Conservation (phyloP, 1,139 yeast genomes). For the Zygoascus sp. region DNA sequence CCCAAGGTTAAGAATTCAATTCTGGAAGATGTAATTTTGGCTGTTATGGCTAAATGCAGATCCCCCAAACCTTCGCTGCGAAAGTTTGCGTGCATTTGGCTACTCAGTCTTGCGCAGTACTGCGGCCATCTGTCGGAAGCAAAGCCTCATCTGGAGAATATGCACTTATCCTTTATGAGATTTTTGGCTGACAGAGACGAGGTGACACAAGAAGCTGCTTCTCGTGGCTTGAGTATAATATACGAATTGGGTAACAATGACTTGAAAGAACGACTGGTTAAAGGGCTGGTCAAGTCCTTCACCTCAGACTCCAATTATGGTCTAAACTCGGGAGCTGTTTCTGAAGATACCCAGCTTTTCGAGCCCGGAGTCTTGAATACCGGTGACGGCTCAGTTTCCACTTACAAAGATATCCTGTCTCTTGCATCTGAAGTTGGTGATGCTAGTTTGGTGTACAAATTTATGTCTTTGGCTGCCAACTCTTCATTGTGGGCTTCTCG, state of each 20-base stretch:
- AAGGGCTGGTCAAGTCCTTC: slow-evolving; percentile 70
- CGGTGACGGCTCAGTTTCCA: slow-evolving; percentile 80
- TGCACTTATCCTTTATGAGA: slow-evolving; percentile 69
- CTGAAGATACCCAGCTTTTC: slow-evolving; percentile 77
- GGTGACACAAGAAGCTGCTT: slow-evolving; percentile 83
- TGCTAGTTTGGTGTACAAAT: slow-evolving; percentile 87
- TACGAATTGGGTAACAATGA: slow-evolving; percentile 73
- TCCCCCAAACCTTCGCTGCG: slow-evolving; percentile 70
- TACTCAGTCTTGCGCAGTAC: slow-evolving; percentile 72
- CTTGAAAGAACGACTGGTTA: slow-evolving; percentile 67
- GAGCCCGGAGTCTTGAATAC: slow-evolving; percentile 78
- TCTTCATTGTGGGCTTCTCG: slow-evolving; percentile 90
- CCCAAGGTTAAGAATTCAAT: slow-evolving; percentile 14
- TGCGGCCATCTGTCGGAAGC: slow-evolving; percentile 51
- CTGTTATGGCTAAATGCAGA: slow-evolving; percentile 50
- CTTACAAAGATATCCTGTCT: slow-evolving; percentile 71
- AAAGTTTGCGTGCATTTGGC: slow-evolving; percentile 81
- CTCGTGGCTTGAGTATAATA: slow-evolving; percentile 77
- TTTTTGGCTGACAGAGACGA: slow-evolving; percentile 79
- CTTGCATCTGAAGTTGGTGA: slow-evolving; percentile 94
- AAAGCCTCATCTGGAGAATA: slow-evolving; percentile 44
- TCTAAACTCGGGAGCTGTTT: slow-evolving; percentile 63
- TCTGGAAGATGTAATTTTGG: slow-evolving; percentile 39
- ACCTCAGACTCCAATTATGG: slow-evolving; percentile 58
- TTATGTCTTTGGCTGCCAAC: slow-evolving; percentile 86